Base-by-base conservation (phyloP, 208 protist species). In the Leishmania turanica region DNA sequence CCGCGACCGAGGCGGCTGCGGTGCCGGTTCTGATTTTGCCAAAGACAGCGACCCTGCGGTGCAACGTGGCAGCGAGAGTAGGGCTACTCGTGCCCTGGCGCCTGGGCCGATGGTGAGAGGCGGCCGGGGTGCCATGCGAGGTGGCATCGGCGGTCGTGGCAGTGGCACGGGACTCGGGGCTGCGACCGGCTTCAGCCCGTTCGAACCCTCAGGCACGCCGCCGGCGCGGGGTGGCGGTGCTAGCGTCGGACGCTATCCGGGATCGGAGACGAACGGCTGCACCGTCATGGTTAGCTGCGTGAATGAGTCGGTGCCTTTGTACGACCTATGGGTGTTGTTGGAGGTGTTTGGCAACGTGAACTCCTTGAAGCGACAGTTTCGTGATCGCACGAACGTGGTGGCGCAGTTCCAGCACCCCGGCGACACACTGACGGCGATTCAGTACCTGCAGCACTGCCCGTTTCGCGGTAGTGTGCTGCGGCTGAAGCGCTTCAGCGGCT, bases 281-380 rank as follows among this genome's bases (percentile, higher is more conserved):
- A 90, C 89, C 17, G 87, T 97, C 9, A 90, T 96, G 76, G 88
- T 97, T 45, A 88, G 77, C 79, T 88, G 90, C 72, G 91, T 97
- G 13, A 76, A 80, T 24, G 89, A 94, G 78, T 88, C 83, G 3
- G 91, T 95, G 5, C 75, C 94, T 21, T 84, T 97, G 77, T 90
- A 95, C 73, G 89, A 94, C 75, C 73, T 97, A 42, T 97, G 94
- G 94, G 88, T 95, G 79, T 87, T 97, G 53, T 90, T 97, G 66
- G 94, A 97, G 87, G 94, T 97, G 34, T 96, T 93, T 78, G 94
- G 94, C 66, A 97, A 97, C 84, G 94, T 97, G 37, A 91, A 92
- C 78, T 94, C 91, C 64, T 88, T 97, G 40, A 92, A 92, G 78
- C 91, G 94, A 34, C 91, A 95, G 82, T 94, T 88, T 88, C 91